Evolutionary conservation across 257 asterid genomes (phyloP).

Genomic region (Eucommia ulmoides): DNA sequence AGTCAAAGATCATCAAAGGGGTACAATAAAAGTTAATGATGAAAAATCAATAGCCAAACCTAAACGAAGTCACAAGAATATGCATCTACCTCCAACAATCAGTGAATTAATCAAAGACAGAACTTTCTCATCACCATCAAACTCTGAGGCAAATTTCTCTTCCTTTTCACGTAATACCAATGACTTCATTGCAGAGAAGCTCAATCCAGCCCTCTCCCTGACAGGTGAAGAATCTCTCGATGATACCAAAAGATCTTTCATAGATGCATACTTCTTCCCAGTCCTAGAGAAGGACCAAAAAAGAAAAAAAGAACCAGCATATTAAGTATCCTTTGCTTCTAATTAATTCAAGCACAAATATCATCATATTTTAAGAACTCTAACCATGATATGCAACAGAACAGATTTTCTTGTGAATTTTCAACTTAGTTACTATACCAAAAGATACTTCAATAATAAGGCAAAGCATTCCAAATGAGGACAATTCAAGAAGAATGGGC

Average conservation of each 20-base stretch:
- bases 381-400: neutral
- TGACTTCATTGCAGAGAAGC: conserved; percentile 89
- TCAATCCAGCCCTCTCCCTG: conserved; percentile 81
- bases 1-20: conserved; percentile 47
- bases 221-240: conserved; percentile 86
- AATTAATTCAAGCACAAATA: neutral
- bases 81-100: conserved; percentile 85
- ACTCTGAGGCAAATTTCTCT: conserved; percentile 60
- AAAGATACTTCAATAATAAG: too few species aligned
- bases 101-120: conserved; percentile 52
- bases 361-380: neutral
- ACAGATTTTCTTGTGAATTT: conserved; percentile 1
- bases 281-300: conserved; percentile 30
- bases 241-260: conserved; percentile 72
- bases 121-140: conserved; percentile 74
- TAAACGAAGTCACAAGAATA: too few species aligned
- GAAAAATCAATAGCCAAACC: too few species aligned
- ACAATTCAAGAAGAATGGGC: too few species aligned
- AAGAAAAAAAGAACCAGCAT: conserved; percentile 1
- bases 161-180: conserved; percentile 87
- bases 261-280: conserved; percentile 50
- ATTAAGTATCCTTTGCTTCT: neutral
- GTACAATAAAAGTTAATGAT: too few species aligned
- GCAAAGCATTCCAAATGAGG: too few species aligned
- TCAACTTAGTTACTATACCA: conserved; percentile 1